Base-by-base conservation (phyloP, 768 basidiomycete genomes). In the Hirschioporus abietinus region DNA sequence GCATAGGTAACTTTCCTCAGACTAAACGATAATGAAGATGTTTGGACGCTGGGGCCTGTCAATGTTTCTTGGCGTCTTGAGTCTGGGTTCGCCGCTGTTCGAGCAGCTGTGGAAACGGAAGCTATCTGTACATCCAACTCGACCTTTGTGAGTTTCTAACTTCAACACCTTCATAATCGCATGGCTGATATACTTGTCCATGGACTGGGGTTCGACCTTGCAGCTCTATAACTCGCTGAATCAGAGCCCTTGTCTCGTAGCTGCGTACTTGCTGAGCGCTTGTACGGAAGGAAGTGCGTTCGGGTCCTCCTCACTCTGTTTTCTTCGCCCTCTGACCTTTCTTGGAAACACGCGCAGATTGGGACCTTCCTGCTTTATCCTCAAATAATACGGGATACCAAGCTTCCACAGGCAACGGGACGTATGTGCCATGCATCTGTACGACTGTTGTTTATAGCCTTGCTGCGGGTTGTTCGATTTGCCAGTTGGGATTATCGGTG, bases 191-290 rank as follows among this genome's bases (percentile, higher is more conserved):
- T 3, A 8, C 8, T 30, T 30, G 30, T 30, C 4, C 30, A 30
- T 30, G 4, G 8, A 30, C 30, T 30, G 30, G 8, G 2, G 42
- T 3, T 15, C 12, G 20, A 52, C 20, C 12, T 52, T 20, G 42
- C 12, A 84, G 84, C 70, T 77, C 24, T 78, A 70, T 68, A 85
- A 82, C 70, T 75, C 78, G 0, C 61, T 73, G 0, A 60, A 66
- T 0, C 80, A 83, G 66, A 80, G 73, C 68, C 83, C 83, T 36
- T 85, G 83, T 67, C 69, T 76, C n/a, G 76, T 84, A 34, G 79
- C 80, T 7, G 72, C 78, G 23, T 75, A 74, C 36, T 73, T 83
- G 0, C 80, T 76, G 63, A 79, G 77, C 3, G 80, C 76, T 7
- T 84, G 83, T 71, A 73, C 75, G 25, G 73, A 72, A 60, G 77